These are phyloP conservation scores for Talaromyces sp. DNA, from an alignment of 2,329 filamentous ascomycete genomes.

Conservation along the genomic window DNA sequence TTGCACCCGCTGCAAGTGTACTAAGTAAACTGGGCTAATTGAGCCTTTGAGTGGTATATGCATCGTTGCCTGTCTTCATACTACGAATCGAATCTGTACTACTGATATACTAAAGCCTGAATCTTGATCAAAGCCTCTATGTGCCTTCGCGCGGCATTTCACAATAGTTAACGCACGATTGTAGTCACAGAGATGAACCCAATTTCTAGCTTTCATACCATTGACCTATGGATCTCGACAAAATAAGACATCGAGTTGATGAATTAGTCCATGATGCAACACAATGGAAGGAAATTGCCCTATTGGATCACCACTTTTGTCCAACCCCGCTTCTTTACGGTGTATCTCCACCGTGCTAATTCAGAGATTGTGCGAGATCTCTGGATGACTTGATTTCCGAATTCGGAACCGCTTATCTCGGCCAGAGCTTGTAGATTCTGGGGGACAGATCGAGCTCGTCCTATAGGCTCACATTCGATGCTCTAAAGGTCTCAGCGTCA, in stretches of 20 bases:
- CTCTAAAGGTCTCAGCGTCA: background rate
- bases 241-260: no score
- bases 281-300: no score
- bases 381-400: background rate
- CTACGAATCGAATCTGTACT: background rate
- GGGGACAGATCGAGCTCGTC: background rate
- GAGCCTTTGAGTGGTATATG: background rate
- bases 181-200: no score
- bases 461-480: background rate
- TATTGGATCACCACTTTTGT: no score
- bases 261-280: background rate
- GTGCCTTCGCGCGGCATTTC: no score
- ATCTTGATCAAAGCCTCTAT: no score
- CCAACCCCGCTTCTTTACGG: background rate
- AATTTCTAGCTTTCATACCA: no score
- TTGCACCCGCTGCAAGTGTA: conserved; percentile 47
- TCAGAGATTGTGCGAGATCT: background rate
- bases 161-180: no score
- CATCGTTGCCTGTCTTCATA: background rate
- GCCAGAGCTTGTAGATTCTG: background rate
- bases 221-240: no score
- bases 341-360: background rate
- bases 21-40: conserved; percentile 26
- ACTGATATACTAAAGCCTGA: no score
- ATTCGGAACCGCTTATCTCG: background rate